Percentiles rank a stretch among this genome's conserved stretches.
Evolutionary conservation across 2,329 filamentous ascomycete species (phyloP).

Genomic region (Teratosphaeria destructans): DNA sequence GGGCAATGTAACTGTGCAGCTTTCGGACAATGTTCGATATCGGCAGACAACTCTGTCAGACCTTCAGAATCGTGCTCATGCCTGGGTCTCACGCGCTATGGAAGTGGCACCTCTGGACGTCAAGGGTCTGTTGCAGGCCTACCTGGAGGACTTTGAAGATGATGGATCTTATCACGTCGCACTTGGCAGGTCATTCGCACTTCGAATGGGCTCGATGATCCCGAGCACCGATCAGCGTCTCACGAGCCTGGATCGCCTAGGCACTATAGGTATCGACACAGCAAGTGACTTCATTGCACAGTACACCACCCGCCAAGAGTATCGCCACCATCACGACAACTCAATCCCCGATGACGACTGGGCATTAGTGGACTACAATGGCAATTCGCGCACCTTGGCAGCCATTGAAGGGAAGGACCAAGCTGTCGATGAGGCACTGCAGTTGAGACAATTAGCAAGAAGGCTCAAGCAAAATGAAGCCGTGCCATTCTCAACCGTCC

Average conservation of each 20-base stretch:
- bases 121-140: constrained; percentile 90
- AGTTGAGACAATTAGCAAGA: constrained; percentile 62
- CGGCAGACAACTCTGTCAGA: constrained; percentile 68
- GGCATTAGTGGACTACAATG: constrained; percentile 21
- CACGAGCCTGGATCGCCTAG: constrained; percentile 65
- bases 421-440: constrained; percentile 30
- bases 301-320: constrained; percentile 93
- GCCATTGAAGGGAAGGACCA: background rate
- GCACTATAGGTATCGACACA: constrained; percentile 70
- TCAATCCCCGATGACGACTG: constrained; percentile 16
- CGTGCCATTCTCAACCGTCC: constrained; percentile 63
- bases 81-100: constrained; percentile 72
- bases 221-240: constrained; percentile 79
- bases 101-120: constrained; percentile 83
- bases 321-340: constrained; percentile 68
- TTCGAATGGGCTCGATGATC: constrained; percentile 82
- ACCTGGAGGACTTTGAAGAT: constrained; percentile 89
- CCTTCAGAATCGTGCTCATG: constrained; percentile 64
- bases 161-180: constrained; percentile 85
- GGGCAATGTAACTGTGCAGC: constrained; percentile 69
- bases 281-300: constrained; percentile 94
- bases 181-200: constrained; percentile 82
- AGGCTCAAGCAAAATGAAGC: constrained; percentile 58
- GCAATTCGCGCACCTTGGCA: constrained; percentile 6
- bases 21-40: constrained; percentile 88